Evolutionary conservation across 2,329 filamentous ascomycete species (phyloP), one percentile per base, ranked within the genome.

Genomic region (Fusarium scirpi): DNA sequence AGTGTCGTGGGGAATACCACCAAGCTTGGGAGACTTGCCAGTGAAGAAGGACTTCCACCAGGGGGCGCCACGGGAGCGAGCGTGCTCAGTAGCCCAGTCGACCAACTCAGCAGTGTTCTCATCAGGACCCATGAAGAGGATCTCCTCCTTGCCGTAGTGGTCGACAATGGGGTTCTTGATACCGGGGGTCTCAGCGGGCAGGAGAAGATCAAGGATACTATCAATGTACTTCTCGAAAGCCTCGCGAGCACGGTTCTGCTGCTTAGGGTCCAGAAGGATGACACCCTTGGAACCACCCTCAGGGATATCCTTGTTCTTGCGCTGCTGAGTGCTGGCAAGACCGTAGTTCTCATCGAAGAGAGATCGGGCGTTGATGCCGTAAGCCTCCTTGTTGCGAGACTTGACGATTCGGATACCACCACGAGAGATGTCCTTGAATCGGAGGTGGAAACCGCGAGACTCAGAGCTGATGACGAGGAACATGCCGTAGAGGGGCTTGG

Each of bases 1-100:
- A 43, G 86, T 83, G 80, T 99, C 96, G 81, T 99, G 96, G 40
- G 96, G 96, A 74, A 99, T 99, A 78, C 96, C 96, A 69, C 96
- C 96, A 16, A 99, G 88, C 82, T 92, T 96, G 56, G 94, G 96
- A 74, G 94, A 97, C 87, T 99, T 99, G 77, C 96, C 96, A 4
- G 96, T 99, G 87, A 99, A 99, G 89, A 99, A 99, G 0, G 96
- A 99, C 86, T 99, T 99, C 96, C 96, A 99, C 94, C 95, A 99
- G 29, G 94, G 94, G 7, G 96, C 96, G 47, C 94, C 94, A 74
- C 96, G 91, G 67, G 85, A 84, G 55, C 94, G 90, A 65, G 96
- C 96, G 80, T 99, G 96, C 81, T 96, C 91, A 3, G 96, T 99
- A n/a, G 96, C 96, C 96, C 96, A 99, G 82, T 99, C 91, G 54